phyloP scores from a whole-genome alignment of 2,329 filamentous ascomycete genomes.

The Microcera coccophila region DNA sequence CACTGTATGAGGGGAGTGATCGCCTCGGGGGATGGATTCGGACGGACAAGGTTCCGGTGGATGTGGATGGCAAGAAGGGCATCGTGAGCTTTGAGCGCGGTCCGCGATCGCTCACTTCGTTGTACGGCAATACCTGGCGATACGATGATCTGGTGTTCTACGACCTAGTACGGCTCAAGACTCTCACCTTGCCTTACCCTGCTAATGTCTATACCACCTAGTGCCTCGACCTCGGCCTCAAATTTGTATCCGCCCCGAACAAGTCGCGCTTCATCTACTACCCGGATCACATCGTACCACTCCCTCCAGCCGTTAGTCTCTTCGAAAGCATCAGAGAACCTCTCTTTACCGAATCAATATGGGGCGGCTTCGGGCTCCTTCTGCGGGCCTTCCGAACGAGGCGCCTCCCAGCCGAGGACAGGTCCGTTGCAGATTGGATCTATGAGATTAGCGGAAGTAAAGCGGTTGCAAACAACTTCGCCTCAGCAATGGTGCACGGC shows the following conservation, averaged over 20 bases:
- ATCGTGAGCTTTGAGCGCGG: slow-evolving; percentile 76
- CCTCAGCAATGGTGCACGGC: slow-evolving; percentile 76
- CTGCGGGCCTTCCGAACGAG: slow-evolving; percentile 19
- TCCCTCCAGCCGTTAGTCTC: slow-evolving; percentile 30
- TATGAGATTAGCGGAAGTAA: slow-evolving; percentile 27
- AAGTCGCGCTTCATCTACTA: slow-evolving; percentile 75
- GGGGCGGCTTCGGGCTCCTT: slow-evolving; percentile 25
- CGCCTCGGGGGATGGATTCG: slow-evolving; percentile 81
- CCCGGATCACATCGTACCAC: slow-evolving; percentile 60
- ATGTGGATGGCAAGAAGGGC: slow-evolving; percentile 50
- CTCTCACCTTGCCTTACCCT: background rate
- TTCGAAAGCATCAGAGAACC: slow-evolving; percentile 28
- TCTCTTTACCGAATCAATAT: slow-evolving; percentile 31
- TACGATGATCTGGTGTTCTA: slow-evolving; percentile 64
- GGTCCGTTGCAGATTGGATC: slow-evolving; percentile 37
- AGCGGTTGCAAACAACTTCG: slow-evolving; percentile 62
- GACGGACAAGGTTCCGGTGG: slow-evolving; percentile 58
- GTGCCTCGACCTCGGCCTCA: slow-evolving; percentile 36
- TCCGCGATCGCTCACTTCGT: slow-evolving; percentile 68
- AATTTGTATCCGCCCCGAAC: slow-evolving; percentile 48
- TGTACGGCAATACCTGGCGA: slow-evolving; percentile 36
- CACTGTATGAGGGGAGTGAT: slow-evolving; percentile 70
- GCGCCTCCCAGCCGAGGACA: slow-evolving; percentile 26
- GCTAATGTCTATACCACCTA: slow-evolving; percentile 25
- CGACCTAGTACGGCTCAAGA: slow-evolving; percentile 58